Evolutionary conservation across 192 early-diverging fungal species (phyloP), one percentile per base, ranked within the genome.

Genomic region (Radiomyces spectabilis): DNA sequence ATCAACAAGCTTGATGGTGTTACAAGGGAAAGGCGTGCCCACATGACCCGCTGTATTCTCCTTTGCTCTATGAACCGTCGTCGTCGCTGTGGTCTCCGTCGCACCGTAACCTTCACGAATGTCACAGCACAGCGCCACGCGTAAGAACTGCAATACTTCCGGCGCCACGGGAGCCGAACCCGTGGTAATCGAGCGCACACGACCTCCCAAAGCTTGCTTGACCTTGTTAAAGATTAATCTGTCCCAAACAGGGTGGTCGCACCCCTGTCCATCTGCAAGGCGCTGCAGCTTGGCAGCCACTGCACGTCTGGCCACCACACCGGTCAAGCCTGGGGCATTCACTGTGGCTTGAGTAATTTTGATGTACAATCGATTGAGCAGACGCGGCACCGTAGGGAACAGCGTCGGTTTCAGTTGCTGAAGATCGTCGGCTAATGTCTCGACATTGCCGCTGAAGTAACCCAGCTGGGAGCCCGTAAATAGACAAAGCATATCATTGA

Each of bases 311-410:
- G 81, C 72, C 42, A 87, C 42, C 3, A 52, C 57, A 31, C 79
- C 79, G 3, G 60, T 66, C 2, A 72, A 27, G 26, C 84, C 83
- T 0, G 85, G 78, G 0, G 84, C 84, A 31, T 83, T 68, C 39
- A 89, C 54, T 16, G 78, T 80, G 1, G 61, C 56, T 25, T 62
- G 49, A 25, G 64, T 62, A 42, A 81, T 27, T 44, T 73, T 78
- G 46, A 62, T 85, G 59, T 95, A 87, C 55, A 97, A 85, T 48
- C 92, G 84, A 78, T 91, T 95, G 61, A 94, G 73, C 37, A 98
- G 69, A 18, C 94, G 84, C 5, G 95, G 94, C n/a, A 98, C 95
- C 19, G 86, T 79, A 45, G 70, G 74, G 62, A 98, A 93, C 41
- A 93, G 30, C 21, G 87, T 93, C 5, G 95, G 95, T 27, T 73